Base-by-base conservation (phyloP, 352 stramenopile genomes). In the Phytopythium boreale region DNA sequence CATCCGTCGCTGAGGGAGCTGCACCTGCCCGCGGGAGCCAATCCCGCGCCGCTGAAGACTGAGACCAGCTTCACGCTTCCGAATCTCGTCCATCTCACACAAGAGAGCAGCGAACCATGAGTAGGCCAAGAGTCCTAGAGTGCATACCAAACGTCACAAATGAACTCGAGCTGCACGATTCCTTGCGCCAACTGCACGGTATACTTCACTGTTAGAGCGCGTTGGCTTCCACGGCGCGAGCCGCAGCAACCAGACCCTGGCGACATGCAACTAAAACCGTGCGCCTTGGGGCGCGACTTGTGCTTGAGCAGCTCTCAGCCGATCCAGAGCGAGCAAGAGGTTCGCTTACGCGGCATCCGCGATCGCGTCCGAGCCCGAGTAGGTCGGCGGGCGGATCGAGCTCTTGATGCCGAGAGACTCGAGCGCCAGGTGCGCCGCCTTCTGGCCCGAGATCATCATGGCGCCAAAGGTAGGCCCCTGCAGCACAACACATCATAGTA, bases 391-490 rank as follows among this genome's bases (percentile, higher is more conserved):
- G 56, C 68, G 61, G 59, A 87, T 83, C 60, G 70, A 66, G 69
- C 77, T 87, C 78, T 85, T 76, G 60, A 87, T 76, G 51, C 78
- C 78, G 43, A 87, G 74, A 50, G 76, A 80, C 66, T 87, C 76
- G 34, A 87, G 63, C 49, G 78, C 76, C 56, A 87, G 71, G 65
- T 87, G 78, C 56, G 78, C 78, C 2, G 78, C 78, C 75, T 87
- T 87, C 59, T 87, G 78, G 29, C 78, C 78, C 39, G 78, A 87
- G 67, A 87, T 87, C 78, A 87, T 87, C 78, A 87, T 87, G 41
- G 76, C 78, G 46, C 78, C 78, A 34, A 87, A 87, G 31, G 78
- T 87, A 49, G 78, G 78, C 43, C 78, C 78, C 75, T 83, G 44
- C 37, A 27, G 29, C 29, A 7, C 31, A 55, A 2, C 6, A 22